phyloP scores from a whole-genome alignment of 2,329 filamentous ascomycete species.

The Diaporthe sp. region DNA sequence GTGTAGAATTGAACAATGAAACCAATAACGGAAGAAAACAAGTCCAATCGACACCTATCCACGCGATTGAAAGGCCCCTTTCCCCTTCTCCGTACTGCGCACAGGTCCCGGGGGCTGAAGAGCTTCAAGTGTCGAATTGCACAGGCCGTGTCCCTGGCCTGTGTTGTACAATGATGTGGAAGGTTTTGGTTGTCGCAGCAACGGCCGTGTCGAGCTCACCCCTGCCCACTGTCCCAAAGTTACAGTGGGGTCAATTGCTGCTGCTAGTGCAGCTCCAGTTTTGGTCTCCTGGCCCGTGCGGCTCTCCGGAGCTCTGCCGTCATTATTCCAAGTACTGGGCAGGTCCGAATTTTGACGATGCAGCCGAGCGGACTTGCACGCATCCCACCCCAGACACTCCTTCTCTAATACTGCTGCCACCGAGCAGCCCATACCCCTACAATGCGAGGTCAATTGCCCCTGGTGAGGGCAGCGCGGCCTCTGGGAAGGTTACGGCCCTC shows the following conservation, averaged over 20 bases:
- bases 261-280: background rate
- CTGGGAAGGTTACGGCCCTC: slow-evolving; percentile 45
- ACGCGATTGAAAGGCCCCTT: background rate
- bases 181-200: slow-evolving; percentile 32
- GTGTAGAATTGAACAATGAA: background rate
- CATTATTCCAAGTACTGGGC: slow-evolving; percentile 13
- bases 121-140: slow-evolving; percentile 12
- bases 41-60: background rate
- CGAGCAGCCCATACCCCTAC: slow-evolving; percentile 42
- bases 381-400: slow-evolving; percentile 24
- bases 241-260: slow-evolving; percentile 13
- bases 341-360: slow-evolving; percentile 39
- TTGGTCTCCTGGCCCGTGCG: slow-evolving; percentile 7
- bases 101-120: slow-evolving; percentile 17
- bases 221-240: background rate
- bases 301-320: slow-evolving; percentile 16
- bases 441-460: slow-evolving; percentile 61
- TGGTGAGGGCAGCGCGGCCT: slow-evolving; percentile 53
- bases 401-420: slow-evolving; percentile 18
- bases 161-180: slow-evolving; percentile 4
- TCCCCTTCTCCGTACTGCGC: slow-evolving; percentile 22
- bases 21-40: background rate
- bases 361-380: background rate
- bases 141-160: background rate
- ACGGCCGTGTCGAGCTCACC: slow-evolving; percentile 8